Evolutionary conservation across 495 filamentous ascomycete species (phyloP), one percentile per base, ranked within the genome.

Genomic region (Tetracladium marchalianum): DNA sequence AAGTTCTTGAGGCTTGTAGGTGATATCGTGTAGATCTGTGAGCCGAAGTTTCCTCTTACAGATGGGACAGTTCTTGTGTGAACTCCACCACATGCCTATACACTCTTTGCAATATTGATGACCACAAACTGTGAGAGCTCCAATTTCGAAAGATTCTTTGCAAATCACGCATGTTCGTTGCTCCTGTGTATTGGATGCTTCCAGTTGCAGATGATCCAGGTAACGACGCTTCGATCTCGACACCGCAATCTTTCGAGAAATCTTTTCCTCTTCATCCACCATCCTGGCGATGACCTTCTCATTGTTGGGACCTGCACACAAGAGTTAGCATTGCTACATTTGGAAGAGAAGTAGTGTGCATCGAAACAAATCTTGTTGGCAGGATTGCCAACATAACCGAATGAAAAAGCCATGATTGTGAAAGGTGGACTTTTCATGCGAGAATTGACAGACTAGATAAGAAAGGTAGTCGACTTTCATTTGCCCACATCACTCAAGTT

Each of bases 31-130:
- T 24, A 95, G 73, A 57, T 87, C 85, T 3, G 62, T 67, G 1
- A 56, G 46, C 18, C 66, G 68, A 8, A 96, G 63, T 0, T 69
- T 63, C 39, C 66, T 70, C 50, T 90, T 93, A 71, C 90, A 97
- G 2, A 84, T 69, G 0, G 86, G 86, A 52, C 87, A 93, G 40
- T 66, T 84, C 12, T 60, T 69, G 44, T 82, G 72, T 41, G 69
- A 65, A 43, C 63, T 64, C 65, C 81, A 84, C 90, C 92, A 98
- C 8, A 76, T 44, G 4, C 66, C 65, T 24, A 96, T 77, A 62
- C 92, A 98, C 31, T 85, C 84, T 45, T 81, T 84, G 65, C 90
- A 96, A 55, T 85, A 96, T 46, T 83, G 77, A 56, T 98, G 90
- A 0, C 90, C 90, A 62, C 90, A 98, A 2, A 82, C 73, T 1